phyloP scores from a whole-genome alignment of 805 yeast species.

The Cyberlindnera saturnus region DNA sequence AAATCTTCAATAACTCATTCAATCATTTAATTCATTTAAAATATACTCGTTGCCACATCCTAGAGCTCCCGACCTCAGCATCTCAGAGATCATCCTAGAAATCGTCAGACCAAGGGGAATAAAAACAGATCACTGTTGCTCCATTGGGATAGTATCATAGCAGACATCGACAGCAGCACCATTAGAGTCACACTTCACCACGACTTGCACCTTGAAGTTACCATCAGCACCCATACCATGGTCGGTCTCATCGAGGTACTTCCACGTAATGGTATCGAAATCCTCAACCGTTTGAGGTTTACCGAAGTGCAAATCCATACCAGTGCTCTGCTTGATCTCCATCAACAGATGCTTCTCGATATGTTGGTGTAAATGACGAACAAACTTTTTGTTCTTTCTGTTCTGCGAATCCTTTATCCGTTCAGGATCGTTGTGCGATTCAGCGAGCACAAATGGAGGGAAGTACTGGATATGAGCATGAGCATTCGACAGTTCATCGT shows the following conservation, averaged over 20 bases:
- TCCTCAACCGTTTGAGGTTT: slow-evolving; percentile 41
- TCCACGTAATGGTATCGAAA: slow-evolving; percentile 52
- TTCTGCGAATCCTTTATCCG: slow-evolving; percentile 68
- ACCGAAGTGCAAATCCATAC: slow-evolving; percentile 46
- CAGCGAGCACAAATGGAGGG: slow-evolving; percentile 69
- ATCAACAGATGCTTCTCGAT: slow-evolving; percentile 62
- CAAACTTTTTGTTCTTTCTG: slow-evolving; percentile 64
- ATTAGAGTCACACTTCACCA: slow-evolving; percentile 59
- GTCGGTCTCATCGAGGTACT: slow-evolving; percentile 49
- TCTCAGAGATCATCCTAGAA: neutral
- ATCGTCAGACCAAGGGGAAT: neutral
- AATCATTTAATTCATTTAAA: too few species aligned
- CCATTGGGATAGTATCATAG: slow-evolving; percentile 43
- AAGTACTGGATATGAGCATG: slow-evolving; percentile 62
- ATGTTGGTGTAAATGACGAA: slow-evolving; percentile 71
- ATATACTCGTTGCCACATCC: too few species aligned
- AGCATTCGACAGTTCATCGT: slow-evolving; percentile 63
- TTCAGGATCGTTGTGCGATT: slow-evolving; percentile 62
- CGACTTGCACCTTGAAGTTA: slow-evolving; percentile 61
- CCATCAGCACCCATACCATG: slow-evolving; percentile 35
- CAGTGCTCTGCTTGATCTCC: slow-evolving; percentile 59
- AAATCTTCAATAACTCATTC: too few species aligned
- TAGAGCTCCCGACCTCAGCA: too few species aligned
- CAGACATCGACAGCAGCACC: slow-evolving; percentile 64
- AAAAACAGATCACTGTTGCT: neutral